These are phyloP conservation scores for Trypanosoma mega DNA, from an alignment of 208 protist genomes.

Conservation along the genomic window DNA sequence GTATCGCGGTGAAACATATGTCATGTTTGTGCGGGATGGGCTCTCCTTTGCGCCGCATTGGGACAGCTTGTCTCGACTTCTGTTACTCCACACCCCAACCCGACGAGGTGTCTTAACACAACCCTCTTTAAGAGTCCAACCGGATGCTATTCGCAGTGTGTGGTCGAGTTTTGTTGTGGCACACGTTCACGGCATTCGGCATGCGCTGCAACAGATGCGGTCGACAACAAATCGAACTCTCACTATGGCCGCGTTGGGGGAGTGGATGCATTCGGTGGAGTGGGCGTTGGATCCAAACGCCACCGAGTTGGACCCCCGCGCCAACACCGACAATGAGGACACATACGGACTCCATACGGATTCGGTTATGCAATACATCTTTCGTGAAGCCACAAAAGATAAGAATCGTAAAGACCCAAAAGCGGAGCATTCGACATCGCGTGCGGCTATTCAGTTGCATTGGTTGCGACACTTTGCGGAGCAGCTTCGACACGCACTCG, in stretches of 20 bases:
- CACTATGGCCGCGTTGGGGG: no score
- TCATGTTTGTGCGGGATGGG: constrained; percentile 40
- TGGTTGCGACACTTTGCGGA: constrained; percentile 18
- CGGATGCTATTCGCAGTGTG: neutral
- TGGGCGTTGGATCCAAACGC: no score
- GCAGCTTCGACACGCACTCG: neutral
- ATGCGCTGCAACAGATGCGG: no score
- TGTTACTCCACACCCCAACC: constrained; percentile 34
- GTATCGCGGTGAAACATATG: constrained; percentile 65
- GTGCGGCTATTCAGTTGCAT: constrained; percentile 18
- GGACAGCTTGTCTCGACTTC: constrained; percentile 42
- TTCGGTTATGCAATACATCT: no score
- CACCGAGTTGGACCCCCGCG: no score
- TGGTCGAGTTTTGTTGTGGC: constrained; percentile 7
- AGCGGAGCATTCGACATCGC: no score
- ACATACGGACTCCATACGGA: no score
- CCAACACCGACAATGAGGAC: no score
- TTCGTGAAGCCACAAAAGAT: neutral
- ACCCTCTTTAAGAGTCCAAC: neutral
- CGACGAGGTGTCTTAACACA: constrained; percentile 11
- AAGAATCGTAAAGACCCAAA: neutral
- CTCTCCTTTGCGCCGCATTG: constrained; percentile 30
- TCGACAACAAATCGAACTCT: no score
- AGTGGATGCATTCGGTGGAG: no score
- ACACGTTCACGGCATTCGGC: neutral